A percentile compares a stretch with the other conserved stretches of the same genome.
Conservation (phyloP, 2,329 filamentous ascomycete genomes). For the Colletotrichum sp. region DNA sequence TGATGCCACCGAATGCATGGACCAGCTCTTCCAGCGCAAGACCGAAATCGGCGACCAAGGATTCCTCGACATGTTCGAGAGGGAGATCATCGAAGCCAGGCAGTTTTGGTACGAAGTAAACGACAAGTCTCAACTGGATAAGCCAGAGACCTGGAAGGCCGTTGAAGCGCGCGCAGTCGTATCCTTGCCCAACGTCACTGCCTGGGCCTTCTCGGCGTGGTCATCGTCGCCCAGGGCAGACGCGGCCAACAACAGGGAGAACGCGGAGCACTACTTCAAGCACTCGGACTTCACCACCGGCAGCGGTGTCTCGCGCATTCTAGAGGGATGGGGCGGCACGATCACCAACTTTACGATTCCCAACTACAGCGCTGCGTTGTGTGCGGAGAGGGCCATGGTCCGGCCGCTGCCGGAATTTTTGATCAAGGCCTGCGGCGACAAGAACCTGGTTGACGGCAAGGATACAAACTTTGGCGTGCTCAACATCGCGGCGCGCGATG, state of each 20-base stretch:
- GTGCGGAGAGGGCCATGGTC: constrained; percentile 35
- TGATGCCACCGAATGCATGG: background rate
- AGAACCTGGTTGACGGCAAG: constrained; percentile 20
- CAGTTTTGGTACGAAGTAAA: constrained; percentile 27
- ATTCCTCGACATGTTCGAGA: constrained; percentile 26
- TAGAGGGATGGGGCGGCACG: constrained; percentile 35
- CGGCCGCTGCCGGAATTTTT: constrained; percentile 26
- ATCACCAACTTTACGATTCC: constrained; percentile 41
- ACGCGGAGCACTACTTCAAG: constrained; percentile 34
- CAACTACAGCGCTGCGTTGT: constrained; percentile 30
- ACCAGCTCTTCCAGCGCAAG: constrained; percentile 25
- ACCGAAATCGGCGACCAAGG: constrained; percentile 24
- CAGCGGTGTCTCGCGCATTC: constrained; percentile 25
- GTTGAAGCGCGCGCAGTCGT: constrained; percentile 26
- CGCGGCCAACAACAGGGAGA: constrained; percentile 29
- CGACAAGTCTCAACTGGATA: constrained; percentile 20
- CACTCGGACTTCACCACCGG: constrained; percentile 19
- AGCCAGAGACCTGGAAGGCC: constrained; percentile 23
- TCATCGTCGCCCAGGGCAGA: constrained; percentile 27
- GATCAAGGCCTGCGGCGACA: constrained; percentile 29
- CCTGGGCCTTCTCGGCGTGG: constrained; percentile 27
- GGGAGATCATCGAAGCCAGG: constrained; percentile 27
- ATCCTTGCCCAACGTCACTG: constrained; percentile 30
- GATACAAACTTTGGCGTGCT: constrained; percentile 26
- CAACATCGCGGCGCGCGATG: constrained; percentile 25